A percentile compares a stretch with the other conserved stretches of the same genome.
These are phyloP conservation scores for Pseudogymnoascus sp. DNA, from an alignment of 2,329 filamentous ascomycete species.

Conservation along the genomic window DNA sequence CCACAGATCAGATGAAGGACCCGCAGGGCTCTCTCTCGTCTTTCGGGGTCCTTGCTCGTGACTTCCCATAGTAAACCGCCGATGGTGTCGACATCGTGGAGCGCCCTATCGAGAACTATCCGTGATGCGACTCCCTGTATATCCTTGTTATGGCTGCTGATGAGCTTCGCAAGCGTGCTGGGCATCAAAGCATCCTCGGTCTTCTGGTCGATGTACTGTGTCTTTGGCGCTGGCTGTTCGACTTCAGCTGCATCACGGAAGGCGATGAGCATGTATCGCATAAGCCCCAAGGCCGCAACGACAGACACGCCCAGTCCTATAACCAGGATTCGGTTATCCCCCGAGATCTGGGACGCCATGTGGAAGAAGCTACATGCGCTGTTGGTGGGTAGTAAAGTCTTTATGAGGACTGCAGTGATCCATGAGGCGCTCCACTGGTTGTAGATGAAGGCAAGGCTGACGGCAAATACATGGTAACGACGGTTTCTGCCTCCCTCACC, in stretches of 20 bases:
- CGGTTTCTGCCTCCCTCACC: background rate
- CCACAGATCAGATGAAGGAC: conserved; percentile 49
- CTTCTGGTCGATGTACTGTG: conserved; percentile 66
- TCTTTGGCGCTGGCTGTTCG: conserved; percentile 53
- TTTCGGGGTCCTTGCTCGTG: conserved; percentile 49
- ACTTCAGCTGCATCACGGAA: conserved; percentile 60
- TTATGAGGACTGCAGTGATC: background rate
- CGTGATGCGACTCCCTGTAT: conserved; percentile 61
- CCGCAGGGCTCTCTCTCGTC: conserved; percentile 48
- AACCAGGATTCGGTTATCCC: conserved; percentile 22
- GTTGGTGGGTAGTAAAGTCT: background rate
- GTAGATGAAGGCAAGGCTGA: background rate
- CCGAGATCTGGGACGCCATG: conserved; percentile 8
- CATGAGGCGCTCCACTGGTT: background rate
- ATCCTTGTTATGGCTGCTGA: conserved; percentile 62
- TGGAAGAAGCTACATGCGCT: background rate
- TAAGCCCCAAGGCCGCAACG: conserved; percentile 47
- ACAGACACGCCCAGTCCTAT: conserved; percentile 40
- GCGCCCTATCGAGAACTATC: conserved; percentile 47
- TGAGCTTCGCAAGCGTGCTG: conserved; percentile 57
- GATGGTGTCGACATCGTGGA: conserved; percentile 49
- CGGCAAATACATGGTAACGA: background rate
- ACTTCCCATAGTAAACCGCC: conserved; percentile 48
- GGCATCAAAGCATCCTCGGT: conserved; percentile 64
- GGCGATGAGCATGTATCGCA: conserved; percentile 49